phyloP scores from a whole-genome alignment of 2,329 filamentous ascomycete genomes.

The Domatiomyces globalis region DNA sequence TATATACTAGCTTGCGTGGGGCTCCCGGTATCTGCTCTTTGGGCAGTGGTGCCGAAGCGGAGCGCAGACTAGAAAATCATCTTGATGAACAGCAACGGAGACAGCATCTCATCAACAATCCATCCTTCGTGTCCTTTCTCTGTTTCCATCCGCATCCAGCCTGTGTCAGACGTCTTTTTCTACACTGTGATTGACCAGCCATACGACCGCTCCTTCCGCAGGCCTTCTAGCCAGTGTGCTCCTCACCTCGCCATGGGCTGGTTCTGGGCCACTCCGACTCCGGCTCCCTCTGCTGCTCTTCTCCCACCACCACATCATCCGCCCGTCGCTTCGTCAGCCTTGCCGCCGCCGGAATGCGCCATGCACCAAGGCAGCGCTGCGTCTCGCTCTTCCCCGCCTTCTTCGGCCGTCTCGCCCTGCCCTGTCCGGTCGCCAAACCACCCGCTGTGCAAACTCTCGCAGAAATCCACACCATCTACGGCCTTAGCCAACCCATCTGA shows the following conservation, averaged over 20 bases:
- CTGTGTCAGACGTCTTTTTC: too few relatives aligned
- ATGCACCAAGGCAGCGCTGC: constrained; percentile 44
- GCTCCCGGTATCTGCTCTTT: not conserved
- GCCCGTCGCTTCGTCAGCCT: not conserved
- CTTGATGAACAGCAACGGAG: too few relatives aligned
- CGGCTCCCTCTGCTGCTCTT: not conserved
- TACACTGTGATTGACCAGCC: too few relatives aligned
- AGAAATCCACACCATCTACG: constrained; percentile 6
- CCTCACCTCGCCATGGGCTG: constrained; percentile 43
- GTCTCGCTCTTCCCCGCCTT: constrained; percentile 12
- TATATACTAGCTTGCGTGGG: not conserved
- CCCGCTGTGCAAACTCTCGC: constrained; percentile 11
- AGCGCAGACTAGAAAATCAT: too few relatives aligned
- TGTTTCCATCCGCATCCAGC: not conserved
- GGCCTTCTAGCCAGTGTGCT: too few relatives aligned
- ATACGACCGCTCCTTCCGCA: too few relatives aligned
- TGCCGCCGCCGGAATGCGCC: constrained; percentile 48
- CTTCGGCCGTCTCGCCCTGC: constrained; percentile 18
- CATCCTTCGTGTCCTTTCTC: not conserved
- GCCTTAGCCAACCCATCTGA: constrained; percentile 6
- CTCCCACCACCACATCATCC: not conserved
- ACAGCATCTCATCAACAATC: not conserved
- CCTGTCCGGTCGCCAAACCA: constrained; percentile 18
- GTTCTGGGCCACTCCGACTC: constrained; percentile 50
- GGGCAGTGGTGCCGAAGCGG: not conserved